These are phyloP conservation scores for Citrus glauca DNA, from an alignment of 345 rosid genomes.

Conservation along the genomic window DNA sequence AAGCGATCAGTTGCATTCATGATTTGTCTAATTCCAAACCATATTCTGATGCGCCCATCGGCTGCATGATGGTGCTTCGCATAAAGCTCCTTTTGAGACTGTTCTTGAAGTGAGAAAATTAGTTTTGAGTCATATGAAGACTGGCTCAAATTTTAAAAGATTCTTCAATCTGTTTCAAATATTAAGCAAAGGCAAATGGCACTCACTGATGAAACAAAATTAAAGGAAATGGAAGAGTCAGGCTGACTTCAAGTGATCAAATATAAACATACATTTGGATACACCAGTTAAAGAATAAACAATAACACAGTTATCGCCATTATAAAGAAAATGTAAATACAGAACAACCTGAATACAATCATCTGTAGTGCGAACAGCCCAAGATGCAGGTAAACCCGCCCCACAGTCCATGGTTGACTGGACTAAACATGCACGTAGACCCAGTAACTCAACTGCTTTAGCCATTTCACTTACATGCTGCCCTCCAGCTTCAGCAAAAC, in stretches of 20 bases:
- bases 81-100: constrained; percentile 64
- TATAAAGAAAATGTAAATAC: not conserved
- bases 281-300: not conserved
- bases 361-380: constrained; percentile 53
- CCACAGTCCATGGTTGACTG: constrained; percentile 64
- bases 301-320: not conserved
- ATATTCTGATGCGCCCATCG: constrained; percentile 59
- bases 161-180: not conserved
- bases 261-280: not conserved
- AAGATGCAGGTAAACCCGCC: constrained; percentile 55
- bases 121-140: constrained; percentile 6
- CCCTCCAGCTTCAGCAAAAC: constrained; percentile 83
- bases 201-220: not conserved
- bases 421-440: constrained; percentile 62
- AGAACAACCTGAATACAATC: constrained; percentile 55
- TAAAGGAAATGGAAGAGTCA: not conserved
- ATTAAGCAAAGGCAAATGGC: not conserved
- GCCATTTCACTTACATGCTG: constrained; percentile 67
- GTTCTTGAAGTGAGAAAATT: constrained; percentile 23
- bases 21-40: constrained; percentile 66
- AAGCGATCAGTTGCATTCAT: constrained; percentile 66
- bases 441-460: constrained; percentile 55
- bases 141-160: not conserved
- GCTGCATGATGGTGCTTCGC: constrained; percentile 59
- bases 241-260: not conserved